Evolutionary conservation across 2,329 filamentous ascomycete genomes (phyloP).

Genomic region (Diaporthe helianthi): DNA sequence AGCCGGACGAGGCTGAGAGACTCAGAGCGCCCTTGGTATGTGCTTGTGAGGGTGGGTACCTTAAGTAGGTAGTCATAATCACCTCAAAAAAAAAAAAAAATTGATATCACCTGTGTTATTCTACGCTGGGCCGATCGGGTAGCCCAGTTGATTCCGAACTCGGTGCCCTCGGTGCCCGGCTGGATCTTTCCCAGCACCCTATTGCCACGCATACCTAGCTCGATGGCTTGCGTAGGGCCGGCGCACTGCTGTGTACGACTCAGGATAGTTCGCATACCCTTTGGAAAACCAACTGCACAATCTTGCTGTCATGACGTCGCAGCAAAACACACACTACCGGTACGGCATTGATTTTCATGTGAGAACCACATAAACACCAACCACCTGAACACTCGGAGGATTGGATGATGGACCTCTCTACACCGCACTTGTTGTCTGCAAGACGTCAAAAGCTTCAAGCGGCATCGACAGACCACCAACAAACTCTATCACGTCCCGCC

Average conservation of each 20-base stretch:
- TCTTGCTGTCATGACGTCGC: not conserved
- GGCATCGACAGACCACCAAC: constrained; percentile 3
- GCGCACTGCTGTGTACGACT: not conserved
- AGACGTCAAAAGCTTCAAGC: not conserved
- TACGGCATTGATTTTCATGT: no score
- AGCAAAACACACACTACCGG: no score
- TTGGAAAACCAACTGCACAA: not conserved
- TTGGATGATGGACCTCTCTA: not conserved
- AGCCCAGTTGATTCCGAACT: constrained; percentile 91
- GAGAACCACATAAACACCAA: no score
- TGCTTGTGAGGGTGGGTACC: not conserved
- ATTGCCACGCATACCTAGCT: no score
- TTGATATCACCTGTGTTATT: not conserved
- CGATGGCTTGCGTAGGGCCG: no score
- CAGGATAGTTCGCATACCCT: not conserved
- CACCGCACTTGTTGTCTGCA: not conserved
- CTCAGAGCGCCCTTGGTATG: no score
- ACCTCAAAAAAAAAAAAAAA: not conserved
- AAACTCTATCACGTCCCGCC: not conserved
- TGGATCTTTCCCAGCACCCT: no score
- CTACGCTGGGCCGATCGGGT: constrained; percentile 77
- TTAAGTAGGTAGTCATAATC: not conserved
- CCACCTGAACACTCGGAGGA: no score
- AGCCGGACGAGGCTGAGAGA: no score
- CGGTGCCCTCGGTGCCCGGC: no score